Percentiles rank a stretch among this genome's conserved stretches.
Evolutionary conservation across 163 green algal species (phyloP).

Genomic region (Scenedesmus sp.): DNA sequence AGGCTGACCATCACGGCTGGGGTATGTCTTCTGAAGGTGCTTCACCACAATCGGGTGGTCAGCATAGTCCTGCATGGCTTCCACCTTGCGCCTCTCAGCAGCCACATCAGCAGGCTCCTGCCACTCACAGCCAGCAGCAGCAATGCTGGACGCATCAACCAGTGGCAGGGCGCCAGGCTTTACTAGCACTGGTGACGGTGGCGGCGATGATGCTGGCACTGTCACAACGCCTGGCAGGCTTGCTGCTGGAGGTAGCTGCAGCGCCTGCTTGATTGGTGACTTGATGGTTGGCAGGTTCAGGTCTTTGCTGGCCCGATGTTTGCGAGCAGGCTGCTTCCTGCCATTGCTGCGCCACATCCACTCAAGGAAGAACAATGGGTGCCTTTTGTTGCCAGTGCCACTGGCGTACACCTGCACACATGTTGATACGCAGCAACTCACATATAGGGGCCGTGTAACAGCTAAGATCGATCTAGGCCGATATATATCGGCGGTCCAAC

Average conservation of each 20-base stretch:
- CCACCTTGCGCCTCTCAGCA: conserved; percentile 71
- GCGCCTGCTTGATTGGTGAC: not conserved
- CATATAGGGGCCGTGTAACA: too few species aligned
- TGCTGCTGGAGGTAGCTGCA: not conserved
- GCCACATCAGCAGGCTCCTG: conserved; percentile 71
- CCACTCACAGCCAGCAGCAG: not conserved
- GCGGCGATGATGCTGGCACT: not conserved
- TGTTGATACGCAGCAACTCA: too few species aligned
- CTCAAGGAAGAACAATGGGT: conserved; percentile 89
- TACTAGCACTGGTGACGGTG: not conserved
- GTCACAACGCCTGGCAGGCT: not conserved
- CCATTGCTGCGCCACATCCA: not conserved
- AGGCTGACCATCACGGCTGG: conserved; percentile 69
- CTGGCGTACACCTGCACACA: conserved; percentile 66
- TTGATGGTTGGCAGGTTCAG: conserved; percentile 45
- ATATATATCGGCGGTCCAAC: too few species aligned
- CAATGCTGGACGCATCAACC: not conserved
- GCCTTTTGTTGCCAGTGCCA: conserved; percentile 76
- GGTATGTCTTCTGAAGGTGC: conserved; percentile 86
- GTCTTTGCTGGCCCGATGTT: not conserved
- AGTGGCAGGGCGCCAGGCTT: not conserved
- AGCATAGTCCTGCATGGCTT: conserved; percentile 28
- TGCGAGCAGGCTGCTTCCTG: not conserved
- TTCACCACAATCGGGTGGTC: conserved; percentile 76
- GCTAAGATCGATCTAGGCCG: too few species aligned